Base-by-base conservation (phyloP, 352 stramenopile species). In the Phytophthora citricola region DNA sequence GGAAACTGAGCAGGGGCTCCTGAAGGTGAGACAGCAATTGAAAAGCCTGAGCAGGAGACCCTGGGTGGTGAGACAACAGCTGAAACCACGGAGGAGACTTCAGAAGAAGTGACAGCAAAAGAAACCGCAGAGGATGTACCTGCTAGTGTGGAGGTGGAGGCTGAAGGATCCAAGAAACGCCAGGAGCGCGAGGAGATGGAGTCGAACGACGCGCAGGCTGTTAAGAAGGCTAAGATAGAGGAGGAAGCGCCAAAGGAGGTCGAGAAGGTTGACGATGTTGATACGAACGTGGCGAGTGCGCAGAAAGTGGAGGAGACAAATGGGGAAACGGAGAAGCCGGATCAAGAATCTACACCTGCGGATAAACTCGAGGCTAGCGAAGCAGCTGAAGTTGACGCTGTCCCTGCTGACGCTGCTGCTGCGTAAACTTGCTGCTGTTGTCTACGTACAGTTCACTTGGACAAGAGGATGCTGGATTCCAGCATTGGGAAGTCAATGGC, bases 141-240 rank as follows among this genome's bases (percentile, higher is more conserved):
- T 39, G 12, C 32, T 26, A 4, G 24, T 26, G 24, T 4, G n/a
- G 43, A 45, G 15, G 27, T 11, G 5, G 40, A 61, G 36, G 49
- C 17, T 45, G 64, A 64, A 29, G 55, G 34, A 1, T 61, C 53
- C 11, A 78, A 71, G 54, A 81, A 81, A 47, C 73, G 73, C 1
- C 58, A 64, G 39, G 69, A 78, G 58, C 69, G 73, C 20, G 73
- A 81, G 1, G 69, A 69, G 12, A 45, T 44, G 34, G 53, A 71
- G 17, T 31, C 27, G n/a, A 63, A 74, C 4, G 69, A 74, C 14
- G 61, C 54, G 12, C 61, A 69, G 14, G 43, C 57, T 17, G 46
- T 32, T 1, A 81, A 81, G 55, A 78, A 74, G 39, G n/a, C 43
- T 20, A 81, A 76, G 53, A 76, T 49, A 24, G 53, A 73, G 15